Base-by-base conservation (phyloP, 768 basidiomycete species). In the Xerocomellus chrysenteron region DNA sequence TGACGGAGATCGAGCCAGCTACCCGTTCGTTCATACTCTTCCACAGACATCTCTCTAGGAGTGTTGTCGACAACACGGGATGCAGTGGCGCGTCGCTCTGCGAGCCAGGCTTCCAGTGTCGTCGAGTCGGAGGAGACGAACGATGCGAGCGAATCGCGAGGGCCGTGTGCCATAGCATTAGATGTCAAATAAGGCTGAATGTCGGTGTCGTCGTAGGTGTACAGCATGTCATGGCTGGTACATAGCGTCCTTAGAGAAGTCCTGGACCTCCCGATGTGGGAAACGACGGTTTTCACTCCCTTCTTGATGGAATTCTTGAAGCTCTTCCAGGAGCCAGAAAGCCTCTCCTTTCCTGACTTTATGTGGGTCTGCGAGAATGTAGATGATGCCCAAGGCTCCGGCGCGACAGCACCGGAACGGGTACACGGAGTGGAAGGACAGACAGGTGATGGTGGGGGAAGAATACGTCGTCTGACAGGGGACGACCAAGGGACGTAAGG, bases 401-500 rank as follows among this genome's bases (percentile, higher is more conserved):
- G 76, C 14, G 79, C 76, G 33, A 70, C 66, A 14, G 77, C 77
- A 47, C 74, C 75, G 50, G 68, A 74, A 50, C 76, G 73, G 41
- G 74, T 72, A 46, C 60, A 68, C 10, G 66, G 68, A 35, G 70
- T 69, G 33, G 74, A 73, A 36, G 70, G 75, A 72, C 61, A 70
- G 58, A 51, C 68, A 37, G 69, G 76, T 49, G 70, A 73, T 63
- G 63, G 58, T 19, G 78, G 79, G 51, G 60, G 76, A 56, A 74
- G 75, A 61, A 74, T 76, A 59, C 68, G 73, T 54, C 54, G 83
- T 70, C 65, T 82, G 73, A 65, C 68, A 26, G 75, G 68, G 30
- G 72, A 65, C 6, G 74, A 62, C 81, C 80, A 82, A 10, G 81
- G 81, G 6, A 80, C 77, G 50, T 82, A 82, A n/a, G 82, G 81